A percentile compares a stretch with the other conserved stretches of the same genome.
Evolutionary conservation across 306 rosid genomes (phyloP).

Genomic region (Gillenia trifoliata): DNA sequence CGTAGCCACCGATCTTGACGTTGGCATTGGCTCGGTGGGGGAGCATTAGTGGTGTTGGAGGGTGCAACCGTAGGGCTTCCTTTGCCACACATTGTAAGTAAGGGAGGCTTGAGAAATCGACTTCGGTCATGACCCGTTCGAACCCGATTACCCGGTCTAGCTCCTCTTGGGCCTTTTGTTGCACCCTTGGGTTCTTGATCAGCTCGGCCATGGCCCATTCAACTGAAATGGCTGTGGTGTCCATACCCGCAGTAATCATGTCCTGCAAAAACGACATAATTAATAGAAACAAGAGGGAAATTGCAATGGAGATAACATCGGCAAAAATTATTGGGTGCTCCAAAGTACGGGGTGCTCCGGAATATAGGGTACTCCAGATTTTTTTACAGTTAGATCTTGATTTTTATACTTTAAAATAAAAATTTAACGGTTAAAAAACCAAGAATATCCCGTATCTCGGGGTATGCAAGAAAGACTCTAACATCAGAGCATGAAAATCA

Average conservation of each 20-base stretch:
- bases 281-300: no score
- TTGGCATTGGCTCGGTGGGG: conserved; percentile 68
- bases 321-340: no score
- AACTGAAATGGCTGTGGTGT: conserved; percentile 64
- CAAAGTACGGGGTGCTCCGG: no score
- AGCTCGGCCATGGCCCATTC: conserved; percentile 96
- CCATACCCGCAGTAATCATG: conserved; percentile 90
- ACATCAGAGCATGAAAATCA: no score
- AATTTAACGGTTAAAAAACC: no score
- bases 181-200: conserved; percentile 70
- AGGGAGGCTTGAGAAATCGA: conserved; percentile 59
- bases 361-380: no score
- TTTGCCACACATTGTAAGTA: conserved; percentile 69
- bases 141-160: conserved; percentile 57
- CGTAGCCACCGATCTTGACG: conserved; percentile 78
- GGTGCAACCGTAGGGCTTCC: conserved; percentile 75
- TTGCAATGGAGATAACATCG: no score
- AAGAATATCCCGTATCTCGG: no score
- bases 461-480: no score
- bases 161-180: conserved; percentile 80
- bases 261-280: conserved; percentile 34
- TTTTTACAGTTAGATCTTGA: no score
- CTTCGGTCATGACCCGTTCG: conserved; percentile 60
- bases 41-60: conserved; percentile 90
- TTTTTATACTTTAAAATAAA: no score